These are phyloP conservation scores for Mycena olivaceomarginata DNA, from an alignment of 768 basidiomycete genomes.

Conservation along the genomic window DNA sequence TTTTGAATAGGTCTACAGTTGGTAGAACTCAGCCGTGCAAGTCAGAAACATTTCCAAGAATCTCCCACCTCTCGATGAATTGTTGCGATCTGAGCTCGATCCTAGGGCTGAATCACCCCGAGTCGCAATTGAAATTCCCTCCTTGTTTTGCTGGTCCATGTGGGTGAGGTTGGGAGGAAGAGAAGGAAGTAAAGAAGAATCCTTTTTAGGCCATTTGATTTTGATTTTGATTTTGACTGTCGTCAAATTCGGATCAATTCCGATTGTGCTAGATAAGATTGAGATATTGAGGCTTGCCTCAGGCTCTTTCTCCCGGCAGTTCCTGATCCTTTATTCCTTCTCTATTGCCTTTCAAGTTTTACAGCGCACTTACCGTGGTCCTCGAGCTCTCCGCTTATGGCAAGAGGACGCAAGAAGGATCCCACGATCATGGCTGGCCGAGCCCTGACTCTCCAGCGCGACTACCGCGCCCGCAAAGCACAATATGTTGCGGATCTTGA, in stretches of 20 bases:
- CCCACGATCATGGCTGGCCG: slow-evolving; percentile 75
- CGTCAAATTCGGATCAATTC: slow-evolving; percentile 19
- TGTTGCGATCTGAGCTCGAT: background rate
- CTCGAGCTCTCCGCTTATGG: slow-evolving; percentile 59
- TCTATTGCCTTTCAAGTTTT: no score
- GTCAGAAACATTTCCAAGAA: no score
- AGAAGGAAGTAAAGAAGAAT: background rate
- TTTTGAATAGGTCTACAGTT: slow-evolving; percentile 58
- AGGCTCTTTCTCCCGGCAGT: no score
- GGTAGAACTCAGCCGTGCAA: background rate
- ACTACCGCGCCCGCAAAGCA: slow-evolving; percentile 78
- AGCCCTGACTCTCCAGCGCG: slow-evolving; percentile 77
- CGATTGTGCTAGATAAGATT: background rate
- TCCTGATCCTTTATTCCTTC: no score
- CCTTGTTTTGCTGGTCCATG: background rate
- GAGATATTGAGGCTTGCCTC: background rate
- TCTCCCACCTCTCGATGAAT: background rate
- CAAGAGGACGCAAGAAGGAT: slow-evolving; percentile 81
- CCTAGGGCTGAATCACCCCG: background rate
- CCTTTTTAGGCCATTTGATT: no score
- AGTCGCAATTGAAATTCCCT: background rate
- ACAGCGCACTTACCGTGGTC: no score
- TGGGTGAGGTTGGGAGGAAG: background rate
- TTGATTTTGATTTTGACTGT: slow-evolving; percentile 28
- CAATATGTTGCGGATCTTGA: slow-evolving; percentile 75